These are phyloP conservation scores for Liriodendron chinense DNA, from an alignment of 164 flowering plant genomes.

Conservation along the genomic window DNA sequence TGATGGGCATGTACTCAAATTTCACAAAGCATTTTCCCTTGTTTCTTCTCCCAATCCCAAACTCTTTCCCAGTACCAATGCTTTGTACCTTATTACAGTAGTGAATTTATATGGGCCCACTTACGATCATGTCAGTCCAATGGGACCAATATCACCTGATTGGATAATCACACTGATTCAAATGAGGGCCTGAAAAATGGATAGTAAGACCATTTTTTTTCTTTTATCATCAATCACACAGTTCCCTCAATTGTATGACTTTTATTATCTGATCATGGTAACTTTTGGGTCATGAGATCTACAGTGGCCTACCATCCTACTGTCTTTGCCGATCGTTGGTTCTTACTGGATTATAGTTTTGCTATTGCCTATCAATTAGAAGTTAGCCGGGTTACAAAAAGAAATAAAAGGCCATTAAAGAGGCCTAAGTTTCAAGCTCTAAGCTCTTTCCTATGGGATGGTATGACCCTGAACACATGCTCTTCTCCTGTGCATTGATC, in stretches of 20 bases:
- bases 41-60: background rate
- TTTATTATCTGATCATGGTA: too few species aligned
- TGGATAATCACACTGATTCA: too few species aligned
- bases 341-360: background rate
- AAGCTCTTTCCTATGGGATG: conserved; percentile 19
- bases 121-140: background rate
- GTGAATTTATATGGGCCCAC: background rate
- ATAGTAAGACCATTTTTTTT: too few species aligned
- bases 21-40: background rate
- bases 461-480: conserved; percentile 65
- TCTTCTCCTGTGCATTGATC: conserved; percentile 85
- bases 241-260: too few species aligned
- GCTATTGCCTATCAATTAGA: background rate
- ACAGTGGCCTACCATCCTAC: too few species aligned
- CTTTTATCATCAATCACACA: too few species aligned
- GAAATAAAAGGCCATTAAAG: background rate
- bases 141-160: too few species aligned
- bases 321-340: too few species aligned
- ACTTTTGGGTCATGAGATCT: too few species aligned
- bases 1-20: background rate
- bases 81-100: background rate
- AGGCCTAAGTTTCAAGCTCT: conserved; percentile 12
- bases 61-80: background rate
- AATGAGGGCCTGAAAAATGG: too few species aligned
- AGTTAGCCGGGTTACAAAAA: background rate